Base-by-base conservation (phyloP, 371 early-diverging fungal genomes). In the Mortierella sp. region DNA sequence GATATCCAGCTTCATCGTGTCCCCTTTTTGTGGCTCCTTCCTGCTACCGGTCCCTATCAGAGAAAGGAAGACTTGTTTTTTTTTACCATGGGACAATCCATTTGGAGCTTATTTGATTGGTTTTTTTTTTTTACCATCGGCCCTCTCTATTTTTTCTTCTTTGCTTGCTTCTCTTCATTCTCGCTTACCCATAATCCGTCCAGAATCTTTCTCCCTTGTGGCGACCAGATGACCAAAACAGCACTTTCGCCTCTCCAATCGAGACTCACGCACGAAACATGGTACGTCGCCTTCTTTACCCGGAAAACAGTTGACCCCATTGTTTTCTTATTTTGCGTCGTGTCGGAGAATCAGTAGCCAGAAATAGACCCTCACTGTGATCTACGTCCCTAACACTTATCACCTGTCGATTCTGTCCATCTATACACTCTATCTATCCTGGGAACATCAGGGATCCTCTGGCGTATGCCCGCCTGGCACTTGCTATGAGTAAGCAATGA, bases 191-290 rank as follows among this genome's bases (percentile, higher is more conserved):
- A n/a, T 8, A 34, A 54, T 24, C 37, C 14, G 14, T 9, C n/a
- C 32, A n/a, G n/a, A n/a, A n/a, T n/a, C n/a, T n/a, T n/a, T n/a
- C n/a, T n/a, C n/a, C n/a, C n/a, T n/a, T n/a, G n/a, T n/a, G n/a
- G n/a, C n/a, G n/a, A n/a, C n/a, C n/a, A n/a, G n/a, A 26, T 30
- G 30, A 26, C 19, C 21, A 56, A 42, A 14, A 27, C 34, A 28
- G 19, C 15, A n/a, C 44, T 44, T 17, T 28, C 56, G 3, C 43
- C 43, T 6, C 27, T 56, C 28, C 56, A 56, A 30, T 2, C 9
- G 15, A 41, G 31, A 14, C 28, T 43, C 27, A 42, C 56, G 6
- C 21, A 56, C 2, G 56, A 56, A 23, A 56, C 28, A 56, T 56
- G 56, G 56, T 56, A 56, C 32, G 23, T 44, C 14, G 21, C 8